Evolutionary conservation across 176 grass and related monocot species (phyloP).

Genomic region (Triticum monococcum): DNA sequence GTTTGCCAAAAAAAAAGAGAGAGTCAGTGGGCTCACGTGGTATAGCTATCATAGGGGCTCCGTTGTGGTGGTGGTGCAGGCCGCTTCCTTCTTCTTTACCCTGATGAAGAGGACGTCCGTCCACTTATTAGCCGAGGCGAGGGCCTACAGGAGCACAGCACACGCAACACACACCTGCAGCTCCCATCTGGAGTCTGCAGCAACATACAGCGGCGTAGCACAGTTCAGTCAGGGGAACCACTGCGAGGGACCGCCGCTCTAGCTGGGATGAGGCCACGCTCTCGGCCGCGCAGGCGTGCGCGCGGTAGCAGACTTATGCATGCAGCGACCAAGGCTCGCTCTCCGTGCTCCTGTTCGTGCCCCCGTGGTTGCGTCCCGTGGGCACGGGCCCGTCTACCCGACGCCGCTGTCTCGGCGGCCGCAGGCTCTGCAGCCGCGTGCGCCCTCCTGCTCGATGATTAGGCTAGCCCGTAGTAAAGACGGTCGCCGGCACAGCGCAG

Average conservation of each 20-base stretch:
- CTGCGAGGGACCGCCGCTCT: neutral
- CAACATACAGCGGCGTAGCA: neutral
- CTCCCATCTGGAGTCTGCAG: neutral
- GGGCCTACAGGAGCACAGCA: conserved; percentile 1
- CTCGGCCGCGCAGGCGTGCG: neutral
- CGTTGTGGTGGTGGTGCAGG: neutral
- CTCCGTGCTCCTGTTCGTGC: neutral
- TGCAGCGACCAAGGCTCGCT: neutral
- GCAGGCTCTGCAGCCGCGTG: neutral
- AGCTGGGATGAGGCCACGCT: neutral
- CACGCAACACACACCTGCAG: neutral
- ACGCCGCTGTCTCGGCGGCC: neutral
- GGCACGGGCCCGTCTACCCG: neutral
- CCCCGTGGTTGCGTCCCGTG: neutral
- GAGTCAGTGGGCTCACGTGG: conserved; percentile 15
- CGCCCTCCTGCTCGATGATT: neutral
- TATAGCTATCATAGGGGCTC: neutral
- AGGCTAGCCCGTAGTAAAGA: neutral
- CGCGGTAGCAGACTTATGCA: neutral
- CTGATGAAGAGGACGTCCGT: neutral
- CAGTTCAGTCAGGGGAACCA: neutral
- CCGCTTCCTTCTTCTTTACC: neutral
- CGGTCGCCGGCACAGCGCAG: neutral
- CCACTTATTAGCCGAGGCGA: no score
- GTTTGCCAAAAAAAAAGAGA: no score